These are phyloP conservation scores for Toxicodendron radicans DNA, from an alignment of 345 rosid genomes.

Conservation along the genomic window DNA sequence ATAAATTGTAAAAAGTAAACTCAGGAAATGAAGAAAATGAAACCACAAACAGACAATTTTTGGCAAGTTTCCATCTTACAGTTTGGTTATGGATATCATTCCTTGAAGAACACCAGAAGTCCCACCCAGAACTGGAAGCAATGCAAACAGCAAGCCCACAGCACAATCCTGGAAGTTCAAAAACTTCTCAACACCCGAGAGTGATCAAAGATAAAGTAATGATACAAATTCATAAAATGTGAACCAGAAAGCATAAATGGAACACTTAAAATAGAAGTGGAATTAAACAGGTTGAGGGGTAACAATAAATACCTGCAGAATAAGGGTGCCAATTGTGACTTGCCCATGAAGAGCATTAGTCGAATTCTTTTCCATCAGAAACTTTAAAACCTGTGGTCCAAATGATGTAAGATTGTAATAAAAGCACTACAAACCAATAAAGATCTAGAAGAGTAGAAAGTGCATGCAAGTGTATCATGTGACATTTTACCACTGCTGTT, in stretches of 20 bases:
- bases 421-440: neutral
- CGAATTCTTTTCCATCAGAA: conserved; percentile 85
- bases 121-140: conserved; percentile 92
- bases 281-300: neutral
- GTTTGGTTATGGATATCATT: conserved; percentile 75
- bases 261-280: neutral
- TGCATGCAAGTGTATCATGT: neutral
- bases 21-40: neutral
- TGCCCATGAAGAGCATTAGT: conserved; percentile 78
- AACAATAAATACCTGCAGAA: conserved; percentile 68
- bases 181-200: conserved; percentile 24
- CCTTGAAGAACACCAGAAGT: conserved; percentile 79
- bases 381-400: conserved; percentile 69
- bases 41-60: neutral
- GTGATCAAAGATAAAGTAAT: conserved; percentile 9
- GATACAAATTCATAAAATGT: neutral
- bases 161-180: conserved; percentile 69
- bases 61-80: conserved; percentile 43
- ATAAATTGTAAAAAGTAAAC: neutral
- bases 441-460: conserved; percentile 1
- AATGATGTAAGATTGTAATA: neutral
- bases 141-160: conserved; percentile 88
- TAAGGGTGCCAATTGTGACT: conserved; percentile 83
- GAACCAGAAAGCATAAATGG: conserved; percentile 12
- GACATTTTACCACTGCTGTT: conserved; percentile 77